These are phyloP conservation scores for Psilocybe mexicana DNA, from an alignment of 1,284 basidiomycete species.

Conservation along the genomic window DNA sequence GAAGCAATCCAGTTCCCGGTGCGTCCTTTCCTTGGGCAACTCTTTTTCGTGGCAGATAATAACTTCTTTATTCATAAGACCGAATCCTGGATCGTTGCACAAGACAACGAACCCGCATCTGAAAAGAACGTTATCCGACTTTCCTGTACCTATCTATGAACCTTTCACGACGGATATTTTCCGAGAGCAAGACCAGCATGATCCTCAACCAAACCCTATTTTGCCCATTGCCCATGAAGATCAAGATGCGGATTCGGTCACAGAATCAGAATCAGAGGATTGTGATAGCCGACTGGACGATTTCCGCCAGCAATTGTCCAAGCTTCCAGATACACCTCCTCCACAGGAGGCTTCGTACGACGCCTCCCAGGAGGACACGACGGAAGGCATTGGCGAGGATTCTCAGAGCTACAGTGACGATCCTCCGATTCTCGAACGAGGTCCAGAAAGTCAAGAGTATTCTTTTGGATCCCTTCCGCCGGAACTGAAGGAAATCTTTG, in stretches of 20 bases:
- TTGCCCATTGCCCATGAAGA: background rate
- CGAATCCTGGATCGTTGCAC: background rate
- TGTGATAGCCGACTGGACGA: background rate
- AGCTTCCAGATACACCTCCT: background rate
- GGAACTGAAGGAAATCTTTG: constrained; percentile 43
- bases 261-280: constrained; percentile 31
- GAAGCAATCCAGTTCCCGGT: background rate
- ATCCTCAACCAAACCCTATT: background rate
- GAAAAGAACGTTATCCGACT: constrained; percentile 18
- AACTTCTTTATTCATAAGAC: background rate
- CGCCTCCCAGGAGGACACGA: background rate
- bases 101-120: background rate
- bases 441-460: background rate
- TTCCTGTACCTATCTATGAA: constrained; percentile 18
- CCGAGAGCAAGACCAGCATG: constrained; percentile 2
- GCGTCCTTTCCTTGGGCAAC: background rate
- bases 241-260: constrained; percentile 24
- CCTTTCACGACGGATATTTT: constrained; percentile 21
- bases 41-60: background rate
- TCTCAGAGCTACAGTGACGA: background rate
- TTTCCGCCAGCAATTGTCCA: background rate
- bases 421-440: background rate
- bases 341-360: background rate
- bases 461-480: constrained; percentile 25
- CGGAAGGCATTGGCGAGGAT: background rate